Evolutionary conservation across 768 basidiomycete species (phyloP).

Genomic region (Sistotremastrum suecicum): DNA sequence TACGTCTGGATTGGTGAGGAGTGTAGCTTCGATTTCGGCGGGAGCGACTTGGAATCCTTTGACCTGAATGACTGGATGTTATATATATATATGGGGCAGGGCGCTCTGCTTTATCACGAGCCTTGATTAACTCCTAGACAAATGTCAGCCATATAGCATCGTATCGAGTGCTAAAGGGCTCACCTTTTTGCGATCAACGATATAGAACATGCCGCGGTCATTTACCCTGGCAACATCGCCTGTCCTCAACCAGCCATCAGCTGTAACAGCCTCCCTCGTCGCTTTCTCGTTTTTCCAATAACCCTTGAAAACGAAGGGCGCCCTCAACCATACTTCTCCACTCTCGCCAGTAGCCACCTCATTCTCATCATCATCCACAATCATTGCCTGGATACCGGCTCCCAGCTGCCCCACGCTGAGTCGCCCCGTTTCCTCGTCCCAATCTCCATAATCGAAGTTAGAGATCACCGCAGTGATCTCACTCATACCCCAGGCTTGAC

Average conservation of each 20-base stretch:
- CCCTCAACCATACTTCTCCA: constrained; percentile 18
- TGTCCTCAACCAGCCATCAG: constrained; percentile 23
- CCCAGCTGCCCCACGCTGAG: constrained; percentile 18
- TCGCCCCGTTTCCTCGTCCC: constrained; percentile 3
- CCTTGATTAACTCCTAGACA: too few relatives aligned
- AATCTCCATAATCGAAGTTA: constrained; percentile 10
- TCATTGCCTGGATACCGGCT: constrained; percentile 20
- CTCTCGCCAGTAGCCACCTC: constrained; percentile 11
- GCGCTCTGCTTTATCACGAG: too few relatives aligned
- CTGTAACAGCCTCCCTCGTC: constrained; percentile 18
- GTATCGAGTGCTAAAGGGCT: not conserved
- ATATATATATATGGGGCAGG: not conserved
- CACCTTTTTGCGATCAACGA: constrained; percentile 3
- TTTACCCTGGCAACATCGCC: constrained; percentile 22
- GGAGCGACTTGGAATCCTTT: constrained; percentile 21
- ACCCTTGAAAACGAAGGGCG: constrained; percentile 9
- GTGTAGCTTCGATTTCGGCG: constrained; percentile 25
- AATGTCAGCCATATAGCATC: too few relatives aligned
- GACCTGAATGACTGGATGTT: constrained; percentile 20
- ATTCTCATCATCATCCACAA: constrained; percentile 17
- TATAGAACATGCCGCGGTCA: not conserved
- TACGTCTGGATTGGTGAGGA: constrained; percentile 21
- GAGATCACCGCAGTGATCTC: constrained; percentile 1
- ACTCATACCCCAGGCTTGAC: constrained; percentile 1
- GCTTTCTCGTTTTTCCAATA: constrained; percentile 23